Evolutionary conservation across 139 green algal species (phyloP).

Genomic region (Pseudopediastrum boryanum): DNA sequence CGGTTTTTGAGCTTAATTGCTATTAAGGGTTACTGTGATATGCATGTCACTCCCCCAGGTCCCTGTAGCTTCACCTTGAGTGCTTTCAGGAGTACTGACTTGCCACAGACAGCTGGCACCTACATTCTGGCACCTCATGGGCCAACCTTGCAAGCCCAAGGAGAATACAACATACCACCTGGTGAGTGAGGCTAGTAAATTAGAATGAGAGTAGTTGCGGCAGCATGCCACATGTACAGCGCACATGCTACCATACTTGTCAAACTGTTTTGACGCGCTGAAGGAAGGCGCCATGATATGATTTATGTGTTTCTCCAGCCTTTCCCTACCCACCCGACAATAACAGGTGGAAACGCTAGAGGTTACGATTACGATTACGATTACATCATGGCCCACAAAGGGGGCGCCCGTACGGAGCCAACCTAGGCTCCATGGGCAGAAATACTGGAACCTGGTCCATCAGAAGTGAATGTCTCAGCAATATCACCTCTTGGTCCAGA

Average conservation of each 20-base stretch:
- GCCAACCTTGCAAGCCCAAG: constrained; percentile 41
- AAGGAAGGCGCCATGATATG: background rate
- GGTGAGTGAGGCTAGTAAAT: background rate
- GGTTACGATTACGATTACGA: background rate
- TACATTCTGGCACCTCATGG: constrained; percentile 40
- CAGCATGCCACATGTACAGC: background rate
- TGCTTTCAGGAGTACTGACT: constrained; percentile 33
- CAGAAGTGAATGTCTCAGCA: too few relatives aligned
- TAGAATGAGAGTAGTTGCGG: background rate
- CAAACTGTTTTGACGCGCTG: background rate
- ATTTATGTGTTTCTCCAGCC: background rate
- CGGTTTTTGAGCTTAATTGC: background rate
- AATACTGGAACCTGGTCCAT: too few relatives aligned
- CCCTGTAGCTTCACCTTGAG: constrained; percentile 57
- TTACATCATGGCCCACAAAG: too few relatives aligned
- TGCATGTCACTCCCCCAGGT: constrained; percentile 24
- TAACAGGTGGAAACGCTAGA: background rate
- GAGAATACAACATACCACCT: constrained; percentile 44
- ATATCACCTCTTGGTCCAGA: too few relatives aligned
- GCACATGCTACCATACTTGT: constrained; percentile 40
- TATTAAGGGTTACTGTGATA: background rate
- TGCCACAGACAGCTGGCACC: constrained; percentile 38
- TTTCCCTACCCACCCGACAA: background rate
- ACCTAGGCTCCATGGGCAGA: too few relatives aligned
- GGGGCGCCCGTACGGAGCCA: too few relatives aligned